Evolutionary conservation across 805 yeast species (phyloP).

Genomic region (Pachysolen tannophilus): DNA sequence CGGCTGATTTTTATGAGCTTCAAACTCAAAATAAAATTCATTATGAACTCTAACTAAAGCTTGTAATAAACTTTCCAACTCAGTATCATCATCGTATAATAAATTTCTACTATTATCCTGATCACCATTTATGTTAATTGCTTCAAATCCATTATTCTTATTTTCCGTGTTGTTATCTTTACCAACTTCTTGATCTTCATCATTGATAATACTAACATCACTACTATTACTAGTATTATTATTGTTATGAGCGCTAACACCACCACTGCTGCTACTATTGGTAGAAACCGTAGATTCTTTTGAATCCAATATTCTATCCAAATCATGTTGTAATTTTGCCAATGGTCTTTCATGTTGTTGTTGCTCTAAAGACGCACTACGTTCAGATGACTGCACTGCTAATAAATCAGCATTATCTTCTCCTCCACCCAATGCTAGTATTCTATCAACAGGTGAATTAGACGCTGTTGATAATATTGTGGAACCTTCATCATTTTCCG

Average conservation of each 20-base stretch:
- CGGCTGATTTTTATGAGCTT: constrained; percentile 17
- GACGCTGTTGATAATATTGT: constrained; percentile 6
- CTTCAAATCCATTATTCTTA: too few species aligned
- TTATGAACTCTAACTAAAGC: constrained; percentile 60
- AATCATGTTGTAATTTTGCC: constrained; percentile 70
- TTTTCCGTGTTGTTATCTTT: constrained; percentile 2
- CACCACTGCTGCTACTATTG: too few species aligned
- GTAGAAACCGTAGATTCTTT: too few species aligned
- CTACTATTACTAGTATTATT: not conserved
- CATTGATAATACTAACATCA: not conserved
- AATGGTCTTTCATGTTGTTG: constrained; percentile 80
- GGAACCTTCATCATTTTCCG: not conserved
- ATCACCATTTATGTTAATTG: too few species aligned
- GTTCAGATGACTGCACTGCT: constrained; percentile 49
- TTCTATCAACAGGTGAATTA: constrained; percentile 40
- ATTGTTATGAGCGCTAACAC: too few species aligned
- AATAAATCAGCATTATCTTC: constrained; percentile 41
- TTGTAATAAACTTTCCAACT: constrained; percentile 52
- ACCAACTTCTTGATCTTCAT: constrained; percentile 12
- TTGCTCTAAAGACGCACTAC: constrained; percentile 65
- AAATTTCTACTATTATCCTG: constrained; percentile 38
- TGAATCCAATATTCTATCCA: constrained; percentile 41
- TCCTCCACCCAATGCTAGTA: constrained; percentile 41
- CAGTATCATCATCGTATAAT: constrained; percentile 74
- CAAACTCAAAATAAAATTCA: constrained; percentile 50